These are phyloP conservation scores for bread wheat (Triticum aestivum) DNA, from an alignment of 176 grass and related monocot species.

Conservation along the genomic window DNA sequence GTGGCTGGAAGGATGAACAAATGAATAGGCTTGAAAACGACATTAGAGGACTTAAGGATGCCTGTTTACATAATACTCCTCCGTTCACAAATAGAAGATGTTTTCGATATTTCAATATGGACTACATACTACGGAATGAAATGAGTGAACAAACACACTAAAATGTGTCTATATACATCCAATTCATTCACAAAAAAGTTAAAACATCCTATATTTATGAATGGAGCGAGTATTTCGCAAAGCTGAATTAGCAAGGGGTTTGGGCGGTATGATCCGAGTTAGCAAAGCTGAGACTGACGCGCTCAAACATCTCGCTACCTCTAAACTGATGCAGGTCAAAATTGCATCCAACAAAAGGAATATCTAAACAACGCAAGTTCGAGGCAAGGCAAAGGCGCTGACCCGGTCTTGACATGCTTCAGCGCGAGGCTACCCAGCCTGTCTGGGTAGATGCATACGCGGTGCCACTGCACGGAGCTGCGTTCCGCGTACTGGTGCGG, in stretches of 20 bases:
- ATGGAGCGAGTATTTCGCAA: neutral
- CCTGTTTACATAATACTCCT: neutral
- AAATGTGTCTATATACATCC: too few species aligned
- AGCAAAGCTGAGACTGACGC: neutral
- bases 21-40: neutral
- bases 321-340: neutral
- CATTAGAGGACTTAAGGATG: neutral
- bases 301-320: neutral
- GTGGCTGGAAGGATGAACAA: neutral
- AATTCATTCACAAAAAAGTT: too few species aligned
- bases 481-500: conserved; percentile 74
- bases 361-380: neutral
- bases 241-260: neutral
- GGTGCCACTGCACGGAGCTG: conserved; percentile 94
- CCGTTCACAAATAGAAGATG: neutral
- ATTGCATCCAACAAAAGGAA: neutral
- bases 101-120: neutral
- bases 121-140: too few species aligned
- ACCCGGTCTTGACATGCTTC: conserved; percentile 76
- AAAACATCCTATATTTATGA: too few species aligned
- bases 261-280: neutral
- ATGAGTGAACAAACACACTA: too few species aligned
- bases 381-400: conserved; percentile 8
- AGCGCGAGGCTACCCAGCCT: conserved; percentile 57
- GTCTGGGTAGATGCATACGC: conserved; percentile 67